Evolutionary conservation across 352 stramenopile genomes (phyloP).

Genomic region (Peronospora destructor): DNA sequence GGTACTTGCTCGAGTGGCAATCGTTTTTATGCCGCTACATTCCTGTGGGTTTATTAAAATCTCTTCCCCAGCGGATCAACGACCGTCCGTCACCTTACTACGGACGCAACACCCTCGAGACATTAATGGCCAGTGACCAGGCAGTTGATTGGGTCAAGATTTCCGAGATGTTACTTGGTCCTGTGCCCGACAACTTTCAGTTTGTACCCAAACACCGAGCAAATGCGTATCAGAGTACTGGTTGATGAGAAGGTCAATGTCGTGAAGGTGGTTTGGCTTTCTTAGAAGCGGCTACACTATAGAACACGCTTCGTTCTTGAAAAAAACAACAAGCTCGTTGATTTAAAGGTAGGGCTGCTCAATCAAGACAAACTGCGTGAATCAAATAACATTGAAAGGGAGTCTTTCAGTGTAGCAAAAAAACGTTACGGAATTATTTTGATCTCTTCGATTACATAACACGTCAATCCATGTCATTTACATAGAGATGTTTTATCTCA

Average conservation of each 20-base stretch:
- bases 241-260: not conserved
- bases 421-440: too few species aligned
- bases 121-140: constrained; percentile 93
- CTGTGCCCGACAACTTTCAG: constrained; percentile 85
- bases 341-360: too few species aligned
- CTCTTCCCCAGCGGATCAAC: constrained; percentile 95
- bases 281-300: too few species aligned
- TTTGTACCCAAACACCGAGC: constrained; percentile 98
- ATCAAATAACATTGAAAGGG: too few species aligned
- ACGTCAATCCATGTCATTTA: too few species aligned
- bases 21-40: constrained; percentile 98
- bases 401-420: too few species aligned
- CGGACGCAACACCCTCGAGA: constrained; percentile 95
- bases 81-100: constrained; percentile 90
- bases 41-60: constrained; percentile 94
- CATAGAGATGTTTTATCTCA: too few species aligned
- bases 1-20: constrained; percentile 99
- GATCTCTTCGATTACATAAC: too few species aligned
- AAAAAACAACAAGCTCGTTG: too few species aligned
- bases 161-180: constrained; percentile 96
- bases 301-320: too few species aligned
- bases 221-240: constrained; percentile 83
- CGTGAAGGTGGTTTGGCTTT: too few species aligned
- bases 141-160: constrained; percentile 98
- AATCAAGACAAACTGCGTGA: too few species aligned